phyloP scores from a whole-genome alignment of 2,329 filamentous ascomycete species.

The Neobulgaria alba region DNA sequence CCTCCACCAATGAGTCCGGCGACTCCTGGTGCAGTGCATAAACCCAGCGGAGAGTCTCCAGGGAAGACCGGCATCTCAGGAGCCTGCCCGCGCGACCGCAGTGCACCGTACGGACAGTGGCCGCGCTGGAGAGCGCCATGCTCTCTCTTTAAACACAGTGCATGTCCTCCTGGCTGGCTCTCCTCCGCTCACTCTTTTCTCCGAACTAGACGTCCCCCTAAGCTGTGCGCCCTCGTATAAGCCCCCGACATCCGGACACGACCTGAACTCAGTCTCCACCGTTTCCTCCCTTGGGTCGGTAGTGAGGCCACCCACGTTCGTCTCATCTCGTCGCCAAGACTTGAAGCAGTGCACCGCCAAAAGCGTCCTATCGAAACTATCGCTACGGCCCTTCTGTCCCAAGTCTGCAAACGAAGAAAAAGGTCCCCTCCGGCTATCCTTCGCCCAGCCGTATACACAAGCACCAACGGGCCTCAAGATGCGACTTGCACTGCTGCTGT shows the following conservation, averaged over 20 bases:
- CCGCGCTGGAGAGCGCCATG: not conserved
- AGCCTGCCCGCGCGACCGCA: not conserved
- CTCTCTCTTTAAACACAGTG: not conserved
- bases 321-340: not conserved
- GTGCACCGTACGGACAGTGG: not conserved
- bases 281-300: not conserved
- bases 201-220: no score
- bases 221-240: no score
- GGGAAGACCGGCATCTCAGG: no score
- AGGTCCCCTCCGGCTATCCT: not conserved
- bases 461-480: conserved; percentile 16
- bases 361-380: no score
- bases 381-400: not conserved
- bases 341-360: not conserved
- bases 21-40: not conserved
- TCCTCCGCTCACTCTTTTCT: no score
- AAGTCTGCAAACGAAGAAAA: not conserved
- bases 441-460: not conserved
- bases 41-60: no score
- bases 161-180: not conserved
- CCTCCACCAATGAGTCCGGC: not conserved
- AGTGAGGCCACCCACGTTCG: not conserved
- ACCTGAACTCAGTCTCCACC: no score
- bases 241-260: no score
- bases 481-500: conserved; percentile 22